Evolutionary conservation across 768 basidiomycete species (phyloP), one percentile per base, ranked within the genome.

Genomic region (Plicaturopsis crispa): DNA sequence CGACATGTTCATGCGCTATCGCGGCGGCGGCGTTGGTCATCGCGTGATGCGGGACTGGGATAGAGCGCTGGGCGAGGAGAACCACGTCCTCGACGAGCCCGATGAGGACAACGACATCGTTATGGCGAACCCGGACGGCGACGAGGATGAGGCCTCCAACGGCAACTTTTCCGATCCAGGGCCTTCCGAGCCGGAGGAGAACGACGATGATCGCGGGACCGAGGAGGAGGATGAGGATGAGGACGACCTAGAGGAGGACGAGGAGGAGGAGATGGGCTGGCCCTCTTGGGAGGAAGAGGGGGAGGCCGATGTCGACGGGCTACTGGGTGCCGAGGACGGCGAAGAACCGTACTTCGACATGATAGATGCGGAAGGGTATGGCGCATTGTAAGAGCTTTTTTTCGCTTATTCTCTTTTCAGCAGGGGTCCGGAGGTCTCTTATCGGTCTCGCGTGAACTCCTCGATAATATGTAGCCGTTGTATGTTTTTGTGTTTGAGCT

Each of bases 21-120:
- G 36, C 2, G 62, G 60, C 0, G 52, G 56, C 0, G 55, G 59
- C 0, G 41, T 65, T 8, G 58, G 63, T 0, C 64, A 66, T 33
- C 47, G 35, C 18, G 34, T 36, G 0, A 49, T 45, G 0, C 33
- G 31, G 1, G 39, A 28, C 14, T 8, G 10, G 14, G 14, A 8
- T 8, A 14, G 14, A 14, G 26, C 14, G 10, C 8, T 28, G 26
- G 26, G 14, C 10, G 14, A 28, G 26, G 26, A 28, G 8, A 14
- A 8, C 14, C 10, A 28, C 14, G 8, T 8, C 10, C 10, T 8
- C 8, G 26, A 28, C 14, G 14, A 8, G 14, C 26, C 14, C 26
- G 26, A 28, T 28, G 26, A 28, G 10, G 26, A 28, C 8, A 14
- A 28, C 14, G 8, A 8, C 8, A 14, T 8, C 10, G 14, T 28